A percentile compares a stretch with the other conserved stretches of the same genome.
These are phyloP conservation scores for Suhomyces sp. DNA, from an alignment of 805 yeast species.

Conservation along the genomic window DNA sequence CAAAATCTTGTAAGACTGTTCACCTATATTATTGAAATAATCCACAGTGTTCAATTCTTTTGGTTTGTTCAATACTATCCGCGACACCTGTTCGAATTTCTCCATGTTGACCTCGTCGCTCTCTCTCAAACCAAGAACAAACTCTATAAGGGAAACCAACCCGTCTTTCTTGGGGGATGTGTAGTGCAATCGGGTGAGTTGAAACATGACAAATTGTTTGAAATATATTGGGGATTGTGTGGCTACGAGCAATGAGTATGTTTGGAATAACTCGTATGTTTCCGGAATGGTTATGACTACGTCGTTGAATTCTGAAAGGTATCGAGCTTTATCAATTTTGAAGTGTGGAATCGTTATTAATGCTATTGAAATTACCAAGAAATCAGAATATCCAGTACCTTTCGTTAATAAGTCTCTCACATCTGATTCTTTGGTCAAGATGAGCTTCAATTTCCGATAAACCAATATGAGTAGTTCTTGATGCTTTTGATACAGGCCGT, in stretches of 20 bases:
- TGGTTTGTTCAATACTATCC: conserved; percentile 66
- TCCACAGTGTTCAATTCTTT: conserved; percentile 39
- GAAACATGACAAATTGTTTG: conserved; percentile 44
- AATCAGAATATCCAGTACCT: conserved; percentile 69
- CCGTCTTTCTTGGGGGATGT: conserved; percentile 60
- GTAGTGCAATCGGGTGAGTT: conserved; percentile 55
- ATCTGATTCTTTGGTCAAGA: conserved; percentile 46
- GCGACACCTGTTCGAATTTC: conserved; percentile 66
- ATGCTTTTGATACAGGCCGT: conserved; percentile 4
- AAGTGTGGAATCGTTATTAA: conserved; percentile 36
- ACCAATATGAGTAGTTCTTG: conserved; percentile 26
- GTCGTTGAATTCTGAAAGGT: conserved; percentile 15
- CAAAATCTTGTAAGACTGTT: conserved; percentile 61
- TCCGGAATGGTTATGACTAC: conserved; percentile 48
- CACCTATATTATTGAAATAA: conserved; percentile 60
- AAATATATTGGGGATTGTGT: conserved; percentile 49
- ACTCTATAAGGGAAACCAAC: conserved; percentile 69
- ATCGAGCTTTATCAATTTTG: conserved; percentile 9
- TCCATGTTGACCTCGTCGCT: conserved; percentile 65
- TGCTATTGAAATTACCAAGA: conserved; percentile 48
- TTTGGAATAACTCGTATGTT: conserved; percentile 64
- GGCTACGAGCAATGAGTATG: conserved; percentile 58
- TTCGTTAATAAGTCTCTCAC: conserved; percentile 53
- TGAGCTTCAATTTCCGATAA: conserved; percentile 27
- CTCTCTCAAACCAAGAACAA: conserved; percentile 74